Base-by-base conservation (phyloP, 306 rosid species). In the Begonia loranthoides region DNA sequence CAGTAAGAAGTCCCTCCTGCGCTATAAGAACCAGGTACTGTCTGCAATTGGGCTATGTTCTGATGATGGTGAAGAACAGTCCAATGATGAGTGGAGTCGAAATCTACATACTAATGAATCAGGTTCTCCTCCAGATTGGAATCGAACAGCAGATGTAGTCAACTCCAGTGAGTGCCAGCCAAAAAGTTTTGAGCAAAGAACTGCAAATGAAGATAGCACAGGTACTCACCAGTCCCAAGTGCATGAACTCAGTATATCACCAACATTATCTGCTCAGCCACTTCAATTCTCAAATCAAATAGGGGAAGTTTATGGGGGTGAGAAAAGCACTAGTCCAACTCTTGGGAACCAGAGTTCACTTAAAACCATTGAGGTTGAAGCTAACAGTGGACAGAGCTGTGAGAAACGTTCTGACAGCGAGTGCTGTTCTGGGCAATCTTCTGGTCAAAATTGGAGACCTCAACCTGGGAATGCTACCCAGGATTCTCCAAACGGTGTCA, bases 381-480 rank as follows among this genome's bases (percentile, higher is more conserved):
- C 66, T 65, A 49, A 7, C 12, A 72, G 70, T 54, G 75, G 72
- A 49, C 76, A 70, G 45, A 66, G 65, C 58, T 65, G 22, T 58
- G 81, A 70, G 66, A 81, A 80, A 56, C 90, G 56, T 51, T 76
- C 81, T 12, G 87, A 79, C 51, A 69, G 78, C 55, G 88, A 87
- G 60, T 87, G 72, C 19, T 80, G 80, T 67, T 76, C 88, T 0
- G 65, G 82, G 39, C 96, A 81, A 64, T 84, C 94, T 68, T 74
- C 88, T 49, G 79, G 74, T 11, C 84, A 76, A 59, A 87, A 71
- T 79, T 80, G 80, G 84, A 74, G 50, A 15, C 58, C 64, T 63
- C 76, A 75, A 47, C 56, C 51, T 12, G 50, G 49, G 49, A 60
- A 61, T 65, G 70, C 80, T 63, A 58, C 63, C 36, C 17, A 17